Base-by-base conservation (phyloP, 2,329 filamentous ascomycete species). In the Paraconiothyrium brasiliense region DNA sequence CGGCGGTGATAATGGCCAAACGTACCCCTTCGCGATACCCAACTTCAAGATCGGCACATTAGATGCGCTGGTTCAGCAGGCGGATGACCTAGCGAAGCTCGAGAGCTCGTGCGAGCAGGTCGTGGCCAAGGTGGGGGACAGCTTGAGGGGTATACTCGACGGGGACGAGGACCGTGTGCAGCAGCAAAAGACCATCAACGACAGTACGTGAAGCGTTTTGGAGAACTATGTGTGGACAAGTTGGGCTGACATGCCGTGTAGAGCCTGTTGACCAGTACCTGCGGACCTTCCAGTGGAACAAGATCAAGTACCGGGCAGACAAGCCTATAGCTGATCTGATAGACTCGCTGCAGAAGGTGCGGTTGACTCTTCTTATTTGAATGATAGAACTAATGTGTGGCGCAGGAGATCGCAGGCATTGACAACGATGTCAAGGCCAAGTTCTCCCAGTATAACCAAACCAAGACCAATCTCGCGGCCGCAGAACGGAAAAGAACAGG, bases 21-120 rank as follows among this genome's bases (percentile, higher is more conserved):
- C 93, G 49, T 83, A 89, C 55, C 89, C 89, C 2, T 97, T 98
- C 76, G 83, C 87, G 59, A 91, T 98, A 66, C 95, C 95, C 22
- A 90, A 93, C 67, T 97, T 99, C 86, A 99, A 98, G 84, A 97
- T 99, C 78, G 95, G 95, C 61, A 97, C 95, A 0, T 86, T 99
- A 41, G 95, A 99, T 82, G 93, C 92, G 43, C 85, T 99, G 60
- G 93, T 99, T 48, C 92, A 97, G 81, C 94, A 99, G 80, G 95
- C 95, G 59, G 95, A 99, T 76, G 95, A 98, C 75, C 84, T 99
- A 58, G 86, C 90, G 61, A 98, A 97, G 87, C 89, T 98, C 55
- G 92, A 96, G 69, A 79, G 85, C 39, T 86, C 87, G 39, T 97
- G 93, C 78, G 88, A 94, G 79, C 87, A 85, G 57, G 92, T 97